These are phyloP conservation scores for Datisca glomerata DNA, from an alignment of 306 rosid genomes.

Conservation along the genomic window DNA sequence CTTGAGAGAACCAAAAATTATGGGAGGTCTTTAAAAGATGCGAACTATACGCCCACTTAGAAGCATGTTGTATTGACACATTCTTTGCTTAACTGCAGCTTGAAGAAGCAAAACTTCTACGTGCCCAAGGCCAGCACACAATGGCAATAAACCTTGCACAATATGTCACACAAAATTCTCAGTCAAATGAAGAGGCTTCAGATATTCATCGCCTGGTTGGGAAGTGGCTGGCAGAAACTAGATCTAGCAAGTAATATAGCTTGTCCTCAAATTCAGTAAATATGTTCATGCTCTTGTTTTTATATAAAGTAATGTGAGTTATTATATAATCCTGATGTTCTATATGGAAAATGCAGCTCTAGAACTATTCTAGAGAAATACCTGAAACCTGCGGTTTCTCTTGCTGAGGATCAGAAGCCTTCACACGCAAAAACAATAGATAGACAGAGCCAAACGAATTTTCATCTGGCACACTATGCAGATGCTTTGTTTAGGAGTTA, in stretches of 20 bases:
- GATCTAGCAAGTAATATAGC: slow-evolving; percentile 80
- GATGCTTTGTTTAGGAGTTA: slow-evolving; percentile 83
- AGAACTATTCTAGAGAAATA: slow-evolving; percentile 91
- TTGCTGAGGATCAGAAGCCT: slow-evolving; percentile 51
- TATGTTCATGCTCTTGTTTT: slow-evolving; percentile 1
- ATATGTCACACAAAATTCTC: slow-evolving; percentile 40
- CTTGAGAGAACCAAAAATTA: too few species aligned
- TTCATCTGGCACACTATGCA: slow-evolving; percentile 91
- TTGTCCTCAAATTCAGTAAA: slow-evolving; percentile 7
- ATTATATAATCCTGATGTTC: not conserved
- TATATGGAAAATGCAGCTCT: slow-evolving; percentile 48
- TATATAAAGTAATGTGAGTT: not conserved
- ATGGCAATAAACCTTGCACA: slow-evolving; percentile 88
- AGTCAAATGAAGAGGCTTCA: slow-evolving; percentile 56
- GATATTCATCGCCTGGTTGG: slow-evolving; percentile 82
- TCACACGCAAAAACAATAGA: slow-evolving; percentile 35
- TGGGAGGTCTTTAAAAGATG: too few species aligned
- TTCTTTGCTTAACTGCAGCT: too few species aligned
- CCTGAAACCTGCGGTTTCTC: slow-evolving; percentile 79
- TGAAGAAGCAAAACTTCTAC: slow-evolving; percentile 95
- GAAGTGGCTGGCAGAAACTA: slow-evolving; percentile 96
- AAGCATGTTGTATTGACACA: too few species aligned
- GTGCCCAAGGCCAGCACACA: slow-evolving; percentile 81
- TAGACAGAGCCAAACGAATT: slow-evolving; percentile 60
- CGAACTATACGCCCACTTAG: too few species aligned